phyloP scores from a whole-genome alignment of 2,329 filamentous ascomycete species.

The Penicillium sp. region DNA sequence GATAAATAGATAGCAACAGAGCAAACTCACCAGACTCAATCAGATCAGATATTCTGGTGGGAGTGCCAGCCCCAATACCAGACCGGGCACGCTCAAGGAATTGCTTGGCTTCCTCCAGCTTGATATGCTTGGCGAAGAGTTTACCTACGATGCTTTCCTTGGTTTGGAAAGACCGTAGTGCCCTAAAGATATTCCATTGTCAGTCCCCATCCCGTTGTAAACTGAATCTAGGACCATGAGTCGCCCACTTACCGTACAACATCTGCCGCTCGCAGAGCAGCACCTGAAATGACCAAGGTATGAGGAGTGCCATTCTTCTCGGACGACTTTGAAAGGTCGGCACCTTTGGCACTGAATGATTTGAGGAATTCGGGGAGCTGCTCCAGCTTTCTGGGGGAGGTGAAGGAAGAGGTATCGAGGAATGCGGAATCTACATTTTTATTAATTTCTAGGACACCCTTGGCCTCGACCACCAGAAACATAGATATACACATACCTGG shows the following conservation, averaged over 20 bases:
- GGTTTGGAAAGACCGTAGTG: conserved; percentile 73
- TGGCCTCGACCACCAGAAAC: neutral
- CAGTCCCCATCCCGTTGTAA: conserved; percentile 1
- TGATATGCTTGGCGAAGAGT: conserved; percentile 97
- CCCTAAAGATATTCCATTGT: conserved; percentile 44
- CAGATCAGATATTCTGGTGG: conserved; percentile 75
- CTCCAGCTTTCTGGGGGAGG: conserved; percentile 63
- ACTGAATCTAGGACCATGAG: neutral
- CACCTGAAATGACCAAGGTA: conserved; percentile 82
- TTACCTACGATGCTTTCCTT: conserved; percentile 81
- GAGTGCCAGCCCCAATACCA: conserved; percentile 87
- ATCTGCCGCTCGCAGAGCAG: conserved; percentile 83
- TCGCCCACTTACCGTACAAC: conserved; percentile 63
- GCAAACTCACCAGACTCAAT: conserved; percentile 69
- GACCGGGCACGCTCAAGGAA: conserved; percentile 65
- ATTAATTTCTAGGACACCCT: neutral
- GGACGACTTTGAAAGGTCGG: conserved; percentile 62
- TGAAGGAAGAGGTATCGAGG: conserved; percentile 74
- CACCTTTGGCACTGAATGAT: conserved; percentile 53
- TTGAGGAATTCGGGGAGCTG: conserved; percentile 80
- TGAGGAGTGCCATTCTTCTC: conserved; percentile 73
- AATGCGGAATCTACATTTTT: conserved; percentile 64
- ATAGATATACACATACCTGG: conserved; percentile 57
- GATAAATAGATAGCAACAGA: neutral
- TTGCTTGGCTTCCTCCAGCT: conserved; percentile 79